A percentile compares a stretch with the other conserved stretches of the same genome.
These are phyloP conservation scores for Aurantiochytrium sp. DNA, from an alignment of 108 stramenopile genomes.

Conservation along the genomic window DNA sequence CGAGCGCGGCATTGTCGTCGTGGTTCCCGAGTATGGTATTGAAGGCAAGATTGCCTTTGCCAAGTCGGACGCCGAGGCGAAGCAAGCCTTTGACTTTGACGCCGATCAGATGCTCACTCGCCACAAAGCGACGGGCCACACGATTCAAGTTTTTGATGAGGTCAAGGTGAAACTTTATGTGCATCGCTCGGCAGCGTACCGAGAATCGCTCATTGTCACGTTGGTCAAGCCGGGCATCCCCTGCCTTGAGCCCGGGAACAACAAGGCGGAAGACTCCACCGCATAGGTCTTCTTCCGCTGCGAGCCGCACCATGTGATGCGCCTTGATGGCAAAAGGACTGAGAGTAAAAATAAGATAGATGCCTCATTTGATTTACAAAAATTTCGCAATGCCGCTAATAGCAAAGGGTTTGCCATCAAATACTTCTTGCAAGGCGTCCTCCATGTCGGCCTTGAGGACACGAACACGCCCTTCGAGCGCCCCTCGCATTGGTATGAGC, in stretches of 20 bases:
- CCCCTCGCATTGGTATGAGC: not conserved
- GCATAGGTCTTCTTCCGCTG: not conserved
- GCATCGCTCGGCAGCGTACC: not conserved
- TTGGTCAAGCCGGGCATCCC: not conserved
- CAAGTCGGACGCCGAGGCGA: not conserved
- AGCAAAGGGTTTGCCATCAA: not conserved
- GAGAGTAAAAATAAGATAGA: not conserved
- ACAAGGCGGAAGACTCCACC: not conserved
- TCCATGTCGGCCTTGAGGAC: not conserved
- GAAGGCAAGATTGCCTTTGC: constrained; percentile 73
- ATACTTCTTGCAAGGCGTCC: not conserved
- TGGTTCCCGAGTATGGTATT: constrained; percentile 95
- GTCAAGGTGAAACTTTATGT: not conserved
- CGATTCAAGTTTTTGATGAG: not conserved
- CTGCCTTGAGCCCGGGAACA: not conserved
- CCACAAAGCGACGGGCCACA: not conserved
- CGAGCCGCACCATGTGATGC: not conserved
- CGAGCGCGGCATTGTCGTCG: constrained; percentile 64
- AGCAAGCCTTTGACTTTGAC: not conserved
- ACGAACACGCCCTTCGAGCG: not conserved
- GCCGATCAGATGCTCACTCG: not conserved
- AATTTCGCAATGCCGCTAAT: not conserved
- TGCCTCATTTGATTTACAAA: not conserved
- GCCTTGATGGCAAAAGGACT: not conserved
- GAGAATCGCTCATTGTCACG: not conserved